A percentile compares a stretch with the other conserved stretches of the same genome.
Evolutionary conservation across 2,329 filamentous ascomycete genomes (phyloP).

Genomic region (Talaromyces sp.): DNA sequence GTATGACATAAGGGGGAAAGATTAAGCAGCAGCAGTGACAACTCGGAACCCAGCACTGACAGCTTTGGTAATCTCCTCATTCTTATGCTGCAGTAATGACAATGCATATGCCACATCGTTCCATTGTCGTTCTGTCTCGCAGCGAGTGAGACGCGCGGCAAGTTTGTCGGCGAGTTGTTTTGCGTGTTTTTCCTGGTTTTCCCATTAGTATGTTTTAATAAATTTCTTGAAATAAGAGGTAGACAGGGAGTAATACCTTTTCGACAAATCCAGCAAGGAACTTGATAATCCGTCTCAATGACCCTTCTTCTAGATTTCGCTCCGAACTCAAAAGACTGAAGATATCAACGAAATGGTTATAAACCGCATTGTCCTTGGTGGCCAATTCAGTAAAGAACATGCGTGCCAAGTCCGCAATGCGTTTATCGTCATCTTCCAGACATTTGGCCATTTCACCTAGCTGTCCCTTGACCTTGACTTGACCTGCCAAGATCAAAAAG

Average conservation of each 20-base stretch:
- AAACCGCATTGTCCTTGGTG: conserved; percentile 97
- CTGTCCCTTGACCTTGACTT: conserved; percentile 99
- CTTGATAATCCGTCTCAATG: conserved; percentile 78
- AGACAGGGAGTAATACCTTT: conserved; percentile 61
- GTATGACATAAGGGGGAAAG: background rate
- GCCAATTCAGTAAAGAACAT: conserved; percentile 99
- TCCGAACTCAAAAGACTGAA: conserved; percentile 88
- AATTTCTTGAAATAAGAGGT: background rate
- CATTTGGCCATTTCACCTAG: conserved; percentile 99
- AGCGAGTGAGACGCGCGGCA: conserved; percentile 75
- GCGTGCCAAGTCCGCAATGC: conserved; percentile 84
- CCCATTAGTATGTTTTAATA: background rate
- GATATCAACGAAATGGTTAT: conserved; percentile 99
- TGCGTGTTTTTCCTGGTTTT: conserved; percentile 81
- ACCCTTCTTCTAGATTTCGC: conserved; percentile 72
- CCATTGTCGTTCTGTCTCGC: conserved; percentile 93
- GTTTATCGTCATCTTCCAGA: conserved; percentile 89
- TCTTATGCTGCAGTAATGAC: conserved; percentile 72
- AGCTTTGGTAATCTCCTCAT: conserved; percentile 43
- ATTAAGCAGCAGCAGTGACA: conserved; percentile 56
- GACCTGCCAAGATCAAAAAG: conserved; percentile 91
- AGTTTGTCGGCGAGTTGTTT: conserved; percentile 91
- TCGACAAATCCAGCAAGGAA: conserved; percentile 96
- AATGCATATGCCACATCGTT: conserved; percentile 93
- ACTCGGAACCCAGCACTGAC: conserved; percentile 51